Percentiles rank a stretch among this genome's conserved stretches.
Conservation (phyloP, 345 rosid species). For the Melastoma malabathricum region DNA sequence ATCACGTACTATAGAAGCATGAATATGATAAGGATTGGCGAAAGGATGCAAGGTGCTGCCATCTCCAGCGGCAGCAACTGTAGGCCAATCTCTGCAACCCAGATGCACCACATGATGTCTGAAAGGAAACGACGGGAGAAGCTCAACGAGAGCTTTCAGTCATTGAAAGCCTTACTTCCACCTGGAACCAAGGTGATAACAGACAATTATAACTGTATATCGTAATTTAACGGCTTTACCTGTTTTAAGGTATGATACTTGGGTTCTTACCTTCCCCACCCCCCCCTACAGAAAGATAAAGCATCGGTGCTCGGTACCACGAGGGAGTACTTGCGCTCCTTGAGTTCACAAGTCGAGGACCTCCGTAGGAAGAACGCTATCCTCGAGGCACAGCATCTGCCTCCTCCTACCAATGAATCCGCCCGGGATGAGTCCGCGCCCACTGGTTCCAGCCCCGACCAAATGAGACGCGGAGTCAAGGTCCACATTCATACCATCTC, state of each 20-base stretch:
- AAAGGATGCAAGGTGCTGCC: conserved; percentile 10
- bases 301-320: conserved; percentile 49
- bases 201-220: not conserved
- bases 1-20: conserved; percentile 30
- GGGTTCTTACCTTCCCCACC: not conserved
- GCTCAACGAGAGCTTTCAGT: conserved; percentile 66
- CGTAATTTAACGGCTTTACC: not conserved
- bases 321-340: conserved; percentile 36
- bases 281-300: conserved; percentile 42
- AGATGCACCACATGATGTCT: conserved; percentile 78
- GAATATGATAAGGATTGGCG: conserved; percentile 19
- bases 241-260: not conserved
- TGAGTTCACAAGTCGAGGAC: conserved; percentile 43
- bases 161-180: conserved; percentile 65
- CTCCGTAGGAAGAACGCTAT: conserved; percentile 27
- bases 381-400: conserved; percentile 30
- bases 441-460: conserved; percentile 12
- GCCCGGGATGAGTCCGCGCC: conserved; percentile 6
- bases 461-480: conserved; percentile 20
- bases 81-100: conserved; percentile 31
- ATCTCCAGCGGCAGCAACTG: not conserved
- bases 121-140: conserved; percentile 87
- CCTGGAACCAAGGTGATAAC: conserved; percentile 55
- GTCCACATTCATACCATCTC: conserved; percentile 18
- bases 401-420: conserved; percentile 7